Evolutionary conservation across 1,284 basidiomycete species (phyloP), one percentile per base, ranked within the genome.

Genomic region (Hortiboletus rubellus): DNA sequence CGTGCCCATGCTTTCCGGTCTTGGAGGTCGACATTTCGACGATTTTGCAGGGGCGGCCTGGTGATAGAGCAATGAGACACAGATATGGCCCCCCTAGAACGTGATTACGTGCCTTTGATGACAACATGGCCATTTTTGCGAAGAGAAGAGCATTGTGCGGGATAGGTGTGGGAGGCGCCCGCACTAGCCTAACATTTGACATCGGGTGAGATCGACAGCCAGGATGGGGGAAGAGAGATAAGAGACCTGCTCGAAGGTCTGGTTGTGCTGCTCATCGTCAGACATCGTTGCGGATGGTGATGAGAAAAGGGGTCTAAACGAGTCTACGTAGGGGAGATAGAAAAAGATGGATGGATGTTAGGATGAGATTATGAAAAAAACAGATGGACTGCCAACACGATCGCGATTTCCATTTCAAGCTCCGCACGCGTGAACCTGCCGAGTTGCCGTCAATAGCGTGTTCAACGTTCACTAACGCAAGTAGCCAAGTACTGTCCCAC

Each of bases 21-120:
- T 99, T 99, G 75, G 96, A 99, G 81, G 97, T 99, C 64, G 96
- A 98, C 96, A 99, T 99, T 72, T 95, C 94, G 69, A 96, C 89
- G 78, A 97, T 96, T 85, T 98, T 98, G 93, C 96, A 99, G 66
- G 96, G 96, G 70, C 95, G 90, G 68, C 89, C 89, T 89, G 64
- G 14, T 36, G 30, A 33, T 37, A 33, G 44, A 57, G 48, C 42
- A 24, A 52, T 46, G 37, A 60, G 58, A 47, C 55, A 55, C 1
- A 45, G 34, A 46, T 33, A 17, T 22, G 11, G 5, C 27, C 48
- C 47, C 30, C 47, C n/a, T 27, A 52, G 5, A 9, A 44, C 44
- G 9, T 52, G 41, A 38, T 0, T 11, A 45, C 69, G 33, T 57
- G 84, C 88, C 83, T 85, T 98, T 98, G 82, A 99, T 98, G 74